Base-by-base conservation (phyloP, 2,329 filamentous ascomycete genomes). In the Paecilomyces sp. region DNA sequence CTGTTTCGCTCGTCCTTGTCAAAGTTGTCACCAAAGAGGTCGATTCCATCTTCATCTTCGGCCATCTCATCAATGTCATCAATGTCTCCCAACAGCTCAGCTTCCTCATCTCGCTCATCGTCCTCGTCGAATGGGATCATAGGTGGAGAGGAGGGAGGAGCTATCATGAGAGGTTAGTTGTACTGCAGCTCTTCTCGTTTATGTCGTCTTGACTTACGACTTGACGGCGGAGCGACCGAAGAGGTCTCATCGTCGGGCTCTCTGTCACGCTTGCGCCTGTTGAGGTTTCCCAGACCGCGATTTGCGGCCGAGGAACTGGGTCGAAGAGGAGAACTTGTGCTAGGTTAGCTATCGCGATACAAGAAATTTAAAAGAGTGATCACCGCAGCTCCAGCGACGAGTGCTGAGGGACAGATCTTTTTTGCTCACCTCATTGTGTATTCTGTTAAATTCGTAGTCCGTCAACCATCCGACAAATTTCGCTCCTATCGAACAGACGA, bases 241-340 rank as follows among this genome's bases (percentile, higher is more conserved):
- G 84, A 85, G 51, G 80, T 79, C 57, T 85, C 83, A 68, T 86
- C 83, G 66, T 88, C 86, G 61, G 82, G 82, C 67, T 88, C 87
- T 76, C 87, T 82, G 36, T 82, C 80, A 67, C 87, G 83, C 75
- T 89, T 89, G 62, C 85, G 81, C 62, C 81, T 77, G 64, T 77
- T 82, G 63, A 78, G 68, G 57, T 77, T 77, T 18, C 77, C 76
- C 59, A 83, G 74, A 57, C 91, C 90, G 66, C 91, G 86, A 77
- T 96, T 96, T 68, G 88, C 91, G 65, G 92, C 92, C 62, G 88
- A 86, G 81, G 90, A 88, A 77, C 87, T 91, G 67, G 87, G 83
- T 75, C 88, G 87, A 62, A 95, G 83, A 73, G 92, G 92, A 74
- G 91, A 95, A 81, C 90, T 95, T 71, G 18, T 18, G 15, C 18